A percentile compares a stretch with the other conserved stretches of the same genome.
Evolutionary conservation across 768 basidiomycete species (phyloP).

Genomic region (Boletus reticulatus): DNA sequence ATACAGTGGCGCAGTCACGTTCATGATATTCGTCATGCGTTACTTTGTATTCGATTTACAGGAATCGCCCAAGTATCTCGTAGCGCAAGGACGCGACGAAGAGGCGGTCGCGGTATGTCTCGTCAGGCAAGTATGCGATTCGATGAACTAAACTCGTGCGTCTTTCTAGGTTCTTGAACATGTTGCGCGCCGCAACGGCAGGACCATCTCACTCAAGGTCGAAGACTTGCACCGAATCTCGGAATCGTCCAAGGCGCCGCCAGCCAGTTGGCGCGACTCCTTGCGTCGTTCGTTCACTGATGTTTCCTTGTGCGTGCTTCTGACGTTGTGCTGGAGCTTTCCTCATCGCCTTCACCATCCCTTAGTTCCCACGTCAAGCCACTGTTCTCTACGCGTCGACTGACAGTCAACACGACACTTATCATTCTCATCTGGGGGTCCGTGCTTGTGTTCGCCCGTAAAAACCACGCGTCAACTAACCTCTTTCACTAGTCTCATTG

Average conservation of each 20-base stretch:
- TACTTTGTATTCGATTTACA: conserved; percentile 57
- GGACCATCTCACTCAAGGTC: conserved; percentile 41
- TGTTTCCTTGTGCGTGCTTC: conserved; percentile 37
- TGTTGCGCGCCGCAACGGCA: conserved; percentile 48
- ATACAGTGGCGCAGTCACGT: conserved; percentile 44
- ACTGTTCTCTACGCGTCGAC: conserved; percentile 43
- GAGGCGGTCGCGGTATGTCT: conserved; percentile 46
- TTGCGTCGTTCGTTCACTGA: conserved; percentile 35
- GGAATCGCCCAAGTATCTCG: conserved; percentile 61
- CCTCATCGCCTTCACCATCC: background rate
- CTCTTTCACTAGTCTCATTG: conserved; percentile 37
- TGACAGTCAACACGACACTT: conserved; percentile 45
- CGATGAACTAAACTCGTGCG: background rate
- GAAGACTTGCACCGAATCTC: conserved; percentile 40
- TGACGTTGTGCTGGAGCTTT: background rate
- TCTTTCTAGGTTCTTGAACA: conserved; percentile 42
- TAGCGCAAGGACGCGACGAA: conserved; percentile 53
- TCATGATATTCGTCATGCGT: conserved; percentile 53
- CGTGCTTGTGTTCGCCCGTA: conserved; percentile 3
- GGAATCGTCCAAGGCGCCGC: conserved; percentile 5
- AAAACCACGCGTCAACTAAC: conserved; percentile 1
- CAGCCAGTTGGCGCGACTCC: conserved; percentile 21
- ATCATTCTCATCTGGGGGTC: conserved; percentile 55
- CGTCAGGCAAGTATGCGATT: background rate
- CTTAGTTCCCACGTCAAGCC: conserved; percentile 47